Evolutionary conservation across 2,329 filamentous ascomycete genomes (phyloP).

Genomic region (Neonectria coccinea): DNA sequence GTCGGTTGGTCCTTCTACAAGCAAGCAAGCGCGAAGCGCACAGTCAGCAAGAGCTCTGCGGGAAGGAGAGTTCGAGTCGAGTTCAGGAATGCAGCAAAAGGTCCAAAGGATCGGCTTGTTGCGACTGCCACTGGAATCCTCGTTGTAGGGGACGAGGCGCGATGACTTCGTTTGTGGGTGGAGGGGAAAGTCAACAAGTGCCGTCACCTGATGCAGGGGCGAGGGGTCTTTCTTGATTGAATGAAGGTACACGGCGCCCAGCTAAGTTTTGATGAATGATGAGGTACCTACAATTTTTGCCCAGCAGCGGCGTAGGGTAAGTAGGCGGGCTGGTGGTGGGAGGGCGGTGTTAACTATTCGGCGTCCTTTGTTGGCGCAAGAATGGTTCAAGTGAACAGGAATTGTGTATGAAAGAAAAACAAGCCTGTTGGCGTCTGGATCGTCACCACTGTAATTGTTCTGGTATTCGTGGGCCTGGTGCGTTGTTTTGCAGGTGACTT

Average conservation of each 20-base stretch:
- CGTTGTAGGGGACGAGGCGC: conserved; percentile 39
- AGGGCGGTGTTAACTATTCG: not conserved
- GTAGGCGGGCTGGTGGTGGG: not conserved
- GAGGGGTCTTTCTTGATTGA: conserved; percentile 25
- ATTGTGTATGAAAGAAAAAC: not conserved
- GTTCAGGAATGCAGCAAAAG: conserved; percentile 24
- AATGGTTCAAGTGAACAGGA: not conserved
- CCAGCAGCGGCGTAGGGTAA: conserved; percentile 9
- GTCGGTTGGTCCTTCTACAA: conserved; percentile 42
- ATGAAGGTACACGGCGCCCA: conserved; percentile 6
- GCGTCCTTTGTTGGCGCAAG: not conserved
- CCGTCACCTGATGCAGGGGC: conserved; percentile 46
- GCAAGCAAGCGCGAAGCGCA: conserved; percentile 28
- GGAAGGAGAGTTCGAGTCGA: conserved; percentile 32
- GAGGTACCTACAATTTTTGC: not conserved
- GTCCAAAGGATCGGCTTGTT: conserved; percentile 21
- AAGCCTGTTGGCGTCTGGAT: not conserved
- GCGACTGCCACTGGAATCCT: conserved; percentile 32
- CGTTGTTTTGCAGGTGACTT: conserved; percentile 39
- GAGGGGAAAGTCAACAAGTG: conserved; percentile 47
- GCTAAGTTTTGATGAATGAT: not conserved
- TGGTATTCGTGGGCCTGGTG: conserved; percentile 18
- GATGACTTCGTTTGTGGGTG: conserved; percentile 31
- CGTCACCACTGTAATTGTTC: conserved; percentile 23
- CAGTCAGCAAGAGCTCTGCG: conserved; percentile 33